Percentiles rank a stretch among this genome's conserved stretches.
Conservation (phyloP, 73 alveolate genomes). For the Symbiodinium pilosum region DNA sequence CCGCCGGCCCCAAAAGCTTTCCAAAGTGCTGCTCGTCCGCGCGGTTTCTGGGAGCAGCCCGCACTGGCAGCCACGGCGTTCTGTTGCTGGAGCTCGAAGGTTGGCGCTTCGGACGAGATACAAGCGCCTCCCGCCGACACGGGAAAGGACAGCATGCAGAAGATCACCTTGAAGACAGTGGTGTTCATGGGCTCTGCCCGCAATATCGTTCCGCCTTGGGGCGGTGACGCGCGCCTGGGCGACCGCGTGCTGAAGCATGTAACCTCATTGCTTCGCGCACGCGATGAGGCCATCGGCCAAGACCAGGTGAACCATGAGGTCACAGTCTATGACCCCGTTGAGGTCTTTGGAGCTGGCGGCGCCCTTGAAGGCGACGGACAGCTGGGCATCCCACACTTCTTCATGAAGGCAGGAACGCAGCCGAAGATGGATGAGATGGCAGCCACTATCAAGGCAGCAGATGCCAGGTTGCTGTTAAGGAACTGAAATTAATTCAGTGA, state of each 20-base stretch:
- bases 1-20: too few species aligned
- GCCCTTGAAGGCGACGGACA: conserved; percentile 5
- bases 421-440: conserved; percentile 47
- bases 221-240: conserved; percentile 53
- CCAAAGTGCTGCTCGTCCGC: too few species aligned
- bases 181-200: conserved; percentile 64
- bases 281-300: conserved; percentile 13
- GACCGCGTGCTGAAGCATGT: conserved; percentile 68
- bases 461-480: too few species aligned
- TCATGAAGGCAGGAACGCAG: background rate
- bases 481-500: too few species aligned
- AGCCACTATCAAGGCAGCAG: conserved; percentile 34
- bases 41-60: too few species aligned
- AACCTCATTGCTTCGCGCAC: background rate
- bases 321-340: conserved; percentile 33
- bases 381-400: conserved; percentile 29
- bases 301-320: conserved; percentile 38
- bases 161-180: conserved; percentile 13
- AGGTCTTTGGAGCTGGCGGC: conserved; percentile 49
- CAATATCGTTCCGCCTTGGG: conserved; percentile 58
- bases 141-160: background rate
- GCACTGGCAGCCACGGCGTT: conserved; percentile 11
- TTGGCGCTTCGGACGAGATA: background rate
- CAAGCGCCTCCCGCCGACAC: background rate
- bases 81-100: background rate